Evolutionary conservation across 768 basidiomycete genomes (phyloP).

Genomic region (Russula earlei): DNA sequence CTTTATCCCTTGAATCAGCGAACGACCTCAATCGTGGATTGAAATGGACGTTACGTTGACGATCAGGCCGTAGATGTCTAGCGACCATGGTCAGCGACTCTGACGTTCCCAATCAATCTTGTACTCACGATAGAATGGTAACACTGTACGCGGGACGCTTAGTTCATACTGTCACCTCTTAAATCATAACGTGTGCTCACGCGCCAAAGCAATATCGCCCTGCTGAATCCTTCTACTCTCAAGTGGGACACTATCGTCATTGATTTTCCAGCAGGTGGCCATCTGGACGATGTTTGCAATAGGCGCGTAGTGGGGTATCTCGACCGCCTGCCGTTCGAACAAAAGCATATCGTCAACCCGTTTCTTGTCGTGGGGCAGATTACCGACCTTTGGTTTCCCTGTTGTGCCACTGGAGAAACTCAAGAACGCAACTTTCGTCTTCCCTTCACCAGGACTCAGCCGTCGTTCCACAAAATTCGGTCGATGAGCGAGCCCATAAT

Average conservation of each 20-base stretch:
- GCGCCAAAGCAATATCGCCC: constrained; percentile 51
- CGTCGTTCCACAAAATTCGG: constrained; percentile 37
- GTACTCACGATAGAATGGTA: constrained; percentile 26
- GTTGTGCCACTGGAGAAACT: constrained; percentile 73
- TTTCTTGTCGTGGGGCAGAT: constrained; percentile 27
- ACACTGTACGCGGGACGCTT: constrained; percentile 19
- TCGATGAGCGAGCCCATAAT: constrained; percentile 30
- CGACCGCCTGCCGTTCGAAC: constrained; percentile 45
- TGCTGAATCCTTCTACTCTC: constrained; percentile 35
- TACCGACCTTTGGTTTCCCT: constrained; percentile 33
- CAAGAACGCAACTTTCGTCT: constrained; percentile 53
- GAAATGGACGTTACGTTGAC: constrained; percentile 14
- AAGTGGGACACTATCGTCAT: constrained; percentile 29
- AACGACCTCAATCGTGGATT: neutral
- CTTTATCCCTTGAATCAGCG: constrained; percentile 17
- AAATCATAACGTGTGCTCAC: constrained; percentile 26
- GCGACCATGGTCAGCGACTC: neutral
- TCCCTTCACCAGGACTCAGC: constrained; percentile 49
- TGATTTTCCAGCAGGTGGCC: constrained; percentile 14
- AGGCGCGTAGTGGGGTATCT: constrained; percentile 51
- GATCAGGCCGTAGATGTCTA: constrained; percentile 40
- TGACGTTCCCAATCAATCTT: neutral
- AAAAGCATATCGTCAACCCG: neutral
- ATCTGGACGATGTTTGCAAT: constrained; percentile 40
- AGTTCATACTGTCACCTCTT: neutral